These are phyloP conservation scores for Chalara sp. DNA, from an alignment of 2,329 filamentous ascomycete genomes.

Conservation along the genomic window DNA sequence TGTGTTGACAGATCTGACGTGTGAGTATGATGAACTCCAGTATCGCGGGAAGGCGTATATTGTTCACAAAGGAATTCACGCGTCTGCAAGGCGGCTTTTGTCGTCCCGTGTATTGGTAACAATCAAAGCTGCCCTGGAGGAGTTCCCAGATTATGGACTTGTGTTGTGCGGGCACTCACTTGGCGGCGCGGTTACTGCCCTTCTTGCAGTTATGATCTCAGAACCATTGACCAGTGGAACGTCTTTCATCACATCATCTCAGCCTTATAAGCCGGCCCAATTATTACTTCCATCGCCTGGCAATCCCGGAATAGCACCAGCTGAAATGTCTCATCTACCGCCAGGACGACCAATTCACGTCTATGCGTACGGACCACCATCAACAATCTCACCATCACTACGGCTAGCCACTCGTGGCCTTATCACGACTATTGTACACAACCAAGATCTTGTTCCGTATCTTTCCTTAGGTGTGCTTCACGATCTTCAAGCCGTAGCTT, in stretches of 20 bases:
- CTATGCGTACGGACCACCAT: slow-evolving; percentile 70
- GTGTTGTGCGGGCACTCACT: slow-evolving; percentile 49
- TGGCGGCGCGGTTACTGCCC: slow-evolving; percentile 46
- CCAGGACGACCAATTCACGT: slow-evolving; percentile 67
- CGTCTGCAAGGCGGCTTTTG: slow-evolving; percentile 44
- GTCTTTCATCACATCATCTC: slow-evolving; percentile 48
- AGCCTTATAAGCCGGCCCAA: slow-evolving; percentile 55
- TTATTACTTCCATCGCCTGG: slow-evolving; percentile 55
- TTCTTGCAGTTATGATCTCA: slow-evolving; percentile 47
- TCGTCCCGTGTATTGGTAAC: slow-evolving; percentile 44
- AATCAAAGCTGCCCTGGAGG: slow-evolving; percentile 43
- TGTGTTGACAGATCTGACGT: slow-evolving; percentile 50
- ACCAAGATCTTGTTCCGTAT: slow-evolving; percentile 66
- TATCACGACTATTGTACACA: slow-evolving; percentile 68
- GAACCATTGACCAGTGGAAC: slow-evolving; percentile 35
- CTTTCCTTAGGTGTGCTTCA: slow-evolving; percentile 68
- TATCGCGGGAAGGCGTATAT: slow-evolving; percentile 45
- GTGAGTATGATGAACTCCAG: slow-evolving; percentile 43
- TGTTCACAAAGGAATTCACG: slow-evolving; percentile 50
- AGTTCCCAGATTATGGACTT: slow-evolving; percentile 49
- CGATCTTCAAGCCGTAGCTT: slow-evolving; percentile 65
- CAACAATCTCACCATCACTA: slow-evolving; percentile 64
- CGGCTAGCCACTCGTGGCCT: slow-evolving; percentile 65
- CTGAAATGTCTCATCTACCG: slow-evolving; percentile 46
- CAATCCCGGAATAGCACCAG: slow-evolving; percentile 13